Conservation (phyloP, 164 flowering plant species). For the Umbilicus rupestris region DNA sequence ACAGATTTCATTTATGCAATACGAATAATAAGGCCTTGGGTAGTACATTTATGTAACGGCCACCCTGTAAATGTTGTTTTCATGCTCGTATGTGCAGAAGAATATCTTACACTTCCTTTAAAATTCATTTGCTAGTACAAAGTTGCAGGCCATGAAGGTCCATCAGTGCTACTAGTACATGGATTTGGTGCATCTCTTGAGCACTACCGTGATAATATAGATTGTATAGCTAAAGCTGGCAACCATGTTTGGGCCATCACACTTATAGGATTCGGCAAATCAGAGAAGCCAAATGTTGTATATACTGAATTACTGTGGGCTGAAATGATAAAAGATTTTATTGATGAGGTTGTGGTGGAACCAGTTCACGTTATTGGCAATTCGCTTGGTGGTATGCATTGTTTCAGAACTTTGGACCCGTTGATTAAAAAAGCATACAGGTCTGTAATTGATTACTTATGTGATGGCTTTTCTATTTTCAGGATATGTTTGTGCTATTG, state of each 20-base stretch:
- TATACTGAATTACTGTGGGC: conserved; percentile 86
- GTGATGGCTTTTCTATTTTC: conserved; percentile 10
- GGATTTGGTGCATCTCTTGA: conserved; percentile 91
- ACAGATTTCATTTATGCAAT: too few relatives aligned
- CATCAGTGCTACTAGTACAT: conserved; percentile 75
- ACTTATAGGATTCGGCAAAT: conserved; percentile 74
- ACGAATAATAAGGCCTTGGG: background rate
- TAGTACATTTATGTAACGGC: background rate
- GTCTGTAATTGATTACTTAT: conserved; percentile 7
- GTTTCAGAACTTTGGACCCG: background rate
- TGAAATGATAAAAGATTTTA: conserved; percentile 73
- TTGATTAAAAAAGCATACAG: background rate
- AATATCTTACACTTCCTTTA: background rate
- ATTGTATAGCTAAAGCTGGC: conserved; percentile 40
- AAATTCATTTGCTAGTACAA: conserved; percentile 44
- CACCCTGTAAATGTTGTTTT: background rate
- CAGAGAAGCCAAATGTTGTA: conserved; percentile 77
- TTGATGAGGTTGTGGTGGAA: conserved; percentile 68
- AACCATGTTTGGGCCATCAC: conserved; percentile 77
- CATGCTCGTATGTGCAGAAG: background rate
- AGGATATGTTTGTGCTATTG: conserved; percentile 63
- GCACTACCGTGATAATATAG: conserved; percentile 69
- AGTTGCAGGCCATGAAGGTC: conserved; percentile 66
- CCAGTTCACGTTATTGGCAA: conserved; percentile 82
- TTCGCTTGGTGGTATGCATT: conserved; percentile 70